Evolutionary conservation across 805 yeast species (phyloP), one percentile per base, ranked within the genome.

Genomic region (Spathaspora girioi): DNA sequence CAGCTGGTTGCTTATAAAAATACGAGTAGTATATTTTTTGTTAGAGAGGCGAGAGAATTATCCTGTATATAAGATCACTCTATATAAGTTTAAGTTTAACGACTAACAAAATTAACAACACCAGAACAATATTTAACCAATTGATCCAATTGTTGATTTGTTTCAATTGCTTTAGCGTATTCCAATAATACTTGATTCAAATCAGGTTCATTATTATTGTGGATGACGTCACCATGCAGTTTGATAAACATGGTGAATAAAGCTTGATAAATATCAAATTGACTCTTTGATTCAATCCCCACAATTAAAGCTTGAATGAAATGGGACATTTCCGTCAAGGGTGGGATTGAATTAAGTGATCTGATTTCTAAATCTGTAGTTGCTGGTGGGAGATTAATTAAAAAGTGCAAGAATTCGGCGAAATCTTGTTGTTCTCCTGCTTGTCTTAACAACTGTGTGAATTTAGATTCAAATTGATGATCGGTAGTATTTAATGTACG

Each of bases 351-450:
- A 57, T 83, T 79, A 55, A 94, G 67, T 2, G 97, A 86, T 60
- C 96, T 83, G 52, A 94, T 83, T 67, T 94, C 99, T 52, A 94
- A 67, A 65, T 94, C 98, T 23, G 90, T 77, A 2, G 80, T 69
- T 1, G 97, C 77, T 4, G 97, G 97, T 0, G 97, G 77, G 38
- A 89, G 77, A 2, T 64, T 62, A 9, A 83, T 72, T 31, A 94
- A 64, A 59, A 73, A 79, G 1, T 65, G 61, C 52, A 90, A 73
- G 62, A 93, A 86, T 14, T 61, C 70, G 1, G 65, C 52, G 58
- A 70, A 84, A 50, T 83, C 77, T 0, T 58, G 56, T 0, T 54
- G 56, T 27, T 67, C 69, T 5, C 73, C 56, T 4, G 83, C 80
- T 57, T 77, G 79, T 61, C 93, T 78, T 43, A 91, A 71, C 43